These are phyloP conservation scores for Neoscytalidium dimidiatum DNA, from an alignment of 2,329 filamentous ascomycete genomes.

Conservation along the genomic window DNA sequence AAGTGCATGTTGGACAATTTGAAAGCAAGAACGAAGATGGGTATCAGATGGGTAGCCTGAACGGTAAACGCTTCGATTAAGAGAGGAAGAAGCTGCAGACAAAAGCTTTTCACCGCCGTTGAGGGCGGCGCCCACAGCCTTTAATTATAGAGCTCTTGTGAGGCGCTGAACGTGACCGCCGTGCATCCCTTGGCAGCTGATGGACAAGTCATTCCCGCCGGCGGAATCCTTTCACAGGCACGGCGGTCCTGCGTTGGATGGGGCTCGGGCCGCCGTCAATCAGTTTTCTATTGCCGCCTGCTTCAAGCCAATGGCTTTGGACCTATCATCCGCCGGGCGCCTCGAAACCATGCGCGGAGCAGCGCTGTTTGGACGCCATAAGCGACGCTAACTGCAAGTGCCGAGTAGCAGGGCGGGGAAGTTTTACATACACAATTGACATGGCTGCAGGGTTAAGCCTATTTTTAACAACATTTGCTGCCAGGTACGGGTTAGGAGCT, in stretches of 20 bases:
- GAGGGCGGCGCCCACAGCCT: background rate
- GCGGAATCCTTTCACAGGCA: background rate
- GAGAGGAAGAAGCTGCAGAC: background rate
- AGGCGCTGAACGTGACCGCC: background rate
- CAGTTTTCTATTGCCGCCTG: background rate
- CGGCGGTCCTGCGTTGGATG: background rate
- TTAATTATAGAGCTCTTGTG: background rate
- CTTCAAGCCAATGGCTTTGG: background rate
- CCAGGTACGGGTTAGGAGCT: background rate
- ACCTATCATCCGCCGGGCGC: background rate
- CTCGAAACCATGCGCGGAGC: background rate
- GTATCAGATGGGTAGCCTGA: background rate
- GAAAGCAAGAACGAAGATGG: background rate
- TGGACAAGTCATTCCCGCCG: slow-evolving; percentile 1
- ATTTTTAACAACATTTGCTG: slow-evolving; percentile 1
- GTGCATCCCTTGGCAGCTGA: slow-evolving; percentile 9
- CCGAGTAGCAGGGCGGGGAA: background rate
- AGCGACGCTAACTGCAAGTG: background rate
- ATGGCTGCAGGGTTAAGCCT: background rate
- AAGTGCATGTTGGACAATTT: background rate
- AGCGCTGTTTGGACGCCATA: background rate
- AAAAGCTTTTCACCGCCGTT: background rate
- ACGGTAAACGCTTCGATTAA: background rate
- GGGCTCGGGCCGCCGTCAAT: background rate
- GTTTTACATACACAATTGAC: background rate